Percentiles rank a stretch among this genome's conserved stretches.
phyloP scores from a whole-genome alignment of 257 asterid genomes.

The Lavandula angustifolia region DNA sequence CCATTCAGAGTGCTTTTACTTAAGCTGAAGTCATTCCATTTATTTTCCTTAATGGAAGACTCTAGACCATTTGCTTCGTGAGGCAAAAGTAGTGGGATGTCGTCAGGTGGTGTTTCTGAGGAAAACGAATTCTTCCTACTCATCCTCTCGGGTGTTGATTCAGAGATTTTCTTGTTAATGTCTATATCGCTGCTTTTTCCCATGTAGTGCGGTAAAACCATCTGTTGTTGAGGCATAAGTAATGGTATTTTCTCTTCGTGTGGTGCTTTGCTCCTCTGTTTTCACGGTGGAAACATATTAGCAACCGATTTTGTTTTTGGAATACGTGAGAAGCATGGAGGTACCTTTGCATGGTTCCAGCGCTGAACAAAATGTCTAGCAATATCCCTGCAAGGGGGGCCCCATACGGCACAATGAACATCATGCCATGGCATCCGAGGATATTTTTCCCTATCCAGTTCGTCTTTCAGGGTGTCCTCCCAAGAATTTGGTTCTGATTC shows the following conservation, averaged over 20 bases:
- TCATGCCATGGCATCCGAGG: constrained; percentile 99
- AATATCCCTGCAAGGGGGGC: constrained; percentile 91
- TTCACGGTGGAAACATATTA: constrained; percentile 34
- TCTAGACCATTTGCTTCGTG: constrained; percentile 63
- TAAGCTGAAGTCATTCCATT: constrained; percentile 37
- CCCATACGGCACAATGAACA: constrained; percentile 98
- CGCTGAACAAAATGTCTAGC: constrained; percentile 97
- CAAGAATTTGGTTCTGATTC: constrained; percentile 99
- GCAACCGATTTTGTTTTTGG: constrained; percentile 25
- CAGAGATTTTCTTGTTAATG: constrained; percentile 42
- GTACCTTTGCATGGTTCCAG: constrained; percentile 98
- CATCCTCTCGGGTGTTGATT: constrained; percentile 37
- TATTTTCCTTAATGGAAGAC: constrained; percentile 37
- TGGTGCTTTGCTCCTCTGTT: constrained; percentile 88
- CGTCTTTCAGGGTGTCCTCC: constrained; percentile 89
- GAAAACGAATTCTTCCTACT: constrained; percentile 53
- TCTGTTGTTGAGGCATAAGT: constrained; percentile 94
- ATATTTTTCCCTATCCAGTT: constrained; percentile 73
- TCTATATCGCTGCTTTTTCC: constrained; percentile 65
- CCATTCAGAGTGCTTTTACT: constrained; percentile 27
- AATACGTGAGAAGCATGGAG: constrained; percentile 23
- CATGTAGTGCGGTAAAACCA: constrained; percentile 98
- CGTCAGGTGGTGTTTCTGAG: constrained; percentile 67
- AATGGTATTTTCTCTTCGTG: constrained; percentile 83
- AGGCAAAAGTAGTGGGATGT: constrained; percentile 88